Conservation (phyloP, 2,329 filamentous ascomycete genomes). For the Colletotrichum aenigma region DNA sequence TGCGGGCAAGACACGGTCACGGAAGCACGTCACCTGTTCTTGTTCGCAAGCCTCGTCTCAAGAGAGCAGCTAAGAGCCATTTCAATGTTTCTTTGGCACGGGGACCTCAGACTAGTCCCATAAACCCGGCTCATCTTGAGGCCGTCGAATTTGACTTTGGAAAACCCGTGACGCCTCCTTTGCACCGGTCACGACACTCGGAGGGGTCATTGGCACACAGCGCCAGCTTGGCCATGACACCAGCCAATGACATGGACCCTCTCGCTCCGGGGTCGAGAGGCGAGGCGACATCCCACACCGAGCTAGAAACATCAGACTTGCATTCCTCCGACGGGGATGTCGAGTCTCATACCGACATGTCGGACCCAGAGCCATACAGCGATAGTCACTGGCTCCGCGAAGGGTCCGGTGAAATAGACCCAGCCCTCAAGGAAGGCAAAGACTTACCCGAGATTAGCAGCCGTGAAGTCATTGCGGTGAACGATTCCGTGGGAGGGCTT, state of each 20-base stretch:
- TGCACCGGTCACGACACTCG: conserved; percentile 7
- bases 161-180: conserved; percentile 11
- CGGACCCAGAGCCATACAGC: conserved; percentile 17
- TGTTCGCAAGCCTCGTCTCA: conserved; percentile 44
- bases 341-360: conserved; percentile 19
- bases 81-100: conserved; percentile 23
- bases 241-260: neutral
- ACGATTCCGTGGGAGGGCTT: conserved; percentile 7
- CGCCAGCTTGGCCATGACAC: neutral
- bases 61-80: conserved; percentile 44
- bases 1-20: conserved; percentile 35
- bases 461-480: neutral
- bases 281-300: conserved; percentile 15
- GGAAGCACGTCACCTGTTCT: conserved; percentile 25
- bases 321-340: conserved; percentile 20
- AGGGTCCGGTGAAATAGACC: neutral
- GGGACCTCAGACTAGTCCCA: conserved; percentile 30
- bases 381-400: conserved; percentile 12
- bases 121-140: conserved; percentile 25
- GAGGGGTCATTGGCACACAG: neutral
- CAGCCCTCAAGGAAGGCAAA: neutral
- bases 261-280: neutral
- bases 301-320: conserved; percentile 20
- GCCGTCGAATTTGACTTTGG: conserved; percentile 25
- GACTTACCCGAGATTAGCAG: neutral